A percentile compares a stretch with the other conserved stretches of the same genome.
Conservation (phyloP, 805 yeast species). For the Wickerhamiella slavikovae region DNA sequence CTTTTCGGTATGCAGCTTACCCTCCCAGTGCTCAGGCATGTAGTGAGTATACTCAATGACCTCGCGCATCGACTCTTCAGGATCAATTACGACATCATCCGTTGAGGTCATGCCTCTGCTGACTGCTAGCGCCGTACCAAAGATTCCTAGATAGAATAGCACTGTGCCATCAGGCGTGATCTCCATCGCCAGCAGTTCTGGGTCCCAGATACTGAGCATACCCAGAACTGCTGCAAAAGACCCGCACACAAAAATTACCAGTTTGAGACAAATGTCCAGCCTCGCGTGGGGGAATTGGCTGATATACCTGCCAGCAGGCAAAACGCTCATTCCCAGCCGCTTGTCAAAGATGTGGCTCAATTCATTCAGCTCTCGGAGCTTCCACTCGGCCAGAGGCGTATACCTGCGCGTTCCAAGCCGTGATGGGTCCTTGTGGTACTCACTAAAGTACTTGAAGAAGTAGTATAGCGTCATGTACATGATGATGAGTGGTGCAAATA, state of each 20-base stretch:
- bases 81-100: slow-evolving; percentile 64
- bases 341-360: slow-evolving; percentile 71
- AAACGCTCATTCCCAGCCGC: slow-evolving; percentile 55
- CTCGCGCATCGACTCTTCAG: slow-evolving; percentile 64
- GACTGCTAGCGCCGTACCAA: slow-evolving; percentile 78
- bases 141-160: slow-evolving; percentile 66
- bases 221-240: slow-evolving; percentile 80
- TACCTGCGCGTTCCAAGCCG: slow-evolving; percentile 68
- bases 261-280: slow-evolving; percentile 32
- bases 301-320: slow-evolving; percentile 63
- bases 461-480: slow-evolving; percentile 63
- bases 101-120: slow-evolving; percentile 50
- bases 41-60: slow-evolving; percentile 83
- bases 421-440: slow-evolving; percentile 74
- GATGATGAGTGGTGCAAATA: slow-evolving; percentile 72
- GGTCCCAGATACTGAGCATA: slow-evolving; percentile 55
- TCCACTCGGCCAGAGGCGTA: slow-evolving; percentile 92
- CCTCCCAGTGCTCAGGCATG: slow-evolving; percentile 74
- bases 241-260: slow-evolving; percentile 59
- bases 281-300: slow-evolving; percentile 81
- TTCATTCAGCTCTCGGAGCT: slow-evolving; percentile 82
- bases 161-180: slow-evolving; percentile 63
- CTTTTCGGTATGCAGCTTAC: slow-evolving; percentile 59
- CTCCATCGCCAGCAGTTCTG: slow-evolving; percentile 80
- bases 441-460: slow-evolving; percentile 82